These are phyloP conservation scores for Russula abietina DNA, from an alignment of 768 basidiomycete species.

Conservation along the genomic window DNA sequence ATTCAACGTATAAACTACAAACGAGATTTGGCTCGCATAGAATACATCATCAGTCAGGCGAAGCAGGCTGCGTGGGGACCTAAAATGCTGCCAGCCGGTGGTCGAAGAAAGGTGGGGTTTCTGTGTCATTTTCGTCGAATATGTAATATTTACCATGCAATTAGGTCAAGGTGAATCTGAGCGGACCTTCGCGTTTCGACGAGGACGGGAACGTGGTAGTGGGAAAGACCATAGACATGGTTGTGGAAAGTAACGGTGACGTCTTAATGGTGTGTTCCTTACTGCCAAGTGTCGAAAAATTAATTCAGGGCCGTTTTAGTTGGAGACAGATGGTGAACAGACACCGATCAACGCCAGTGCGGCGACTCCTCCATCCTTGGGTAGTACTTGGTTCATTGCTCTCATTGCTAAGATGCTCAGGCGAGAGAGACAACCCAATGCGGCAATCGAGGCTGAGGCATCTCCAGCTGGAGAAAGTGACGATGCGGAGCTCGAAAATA, in stretches of 20 bases:
- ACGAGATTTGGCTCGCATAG: constrained; percentile 65
- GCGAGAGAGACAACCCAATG: constrained; percentile 16
- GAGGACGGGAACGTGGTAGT: constrained; percentile 48
- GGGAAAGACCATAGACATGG: constrained; percentile 65
- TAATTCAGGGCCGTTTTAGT: constrained; percentile 35
- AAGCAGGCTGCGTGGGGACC: constrained; percentile 76
- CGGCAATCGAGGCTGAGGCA: background rate
- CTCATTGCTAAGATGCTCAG: constrained; percentile 27
- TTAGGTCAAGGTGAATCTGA: constrained; percentile 69
- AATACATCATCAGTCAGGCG: constrained; percentile 55
- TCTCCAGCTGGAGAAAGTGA: constrained; percentile 39
- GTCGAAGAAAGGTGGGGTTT: constrained; percentile 57
- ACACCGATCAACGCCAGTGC: constrained; percentile 39
- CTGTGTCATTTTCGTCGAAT: background rate
- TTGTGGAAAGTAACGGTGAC: constrained; percentile 61
- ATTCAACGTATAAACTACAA: constrained; percentile 74
- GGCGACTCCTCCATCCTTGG: constrained; percentile 50
- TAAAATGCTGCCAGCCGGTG: constrained; percentile 56
- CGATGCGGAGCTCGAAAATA: constrained; percentile 36
- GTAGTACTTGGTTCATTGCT: constrained; percentile 64
- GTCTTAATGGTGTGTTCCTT: constrained; percentile 64
- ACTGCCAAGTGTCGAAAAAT: constrained; percentile 12
- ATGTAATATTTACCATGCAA: background rate
- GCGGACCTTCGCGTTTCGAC: constrained; percentile 44
- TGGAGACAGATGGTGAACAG: constrained; percentile 53